Base-by-base conservation (phyloP, 2,329 filamentous ascomycete species). In the Dryadomyces quercus-mongolicae region DNA sequence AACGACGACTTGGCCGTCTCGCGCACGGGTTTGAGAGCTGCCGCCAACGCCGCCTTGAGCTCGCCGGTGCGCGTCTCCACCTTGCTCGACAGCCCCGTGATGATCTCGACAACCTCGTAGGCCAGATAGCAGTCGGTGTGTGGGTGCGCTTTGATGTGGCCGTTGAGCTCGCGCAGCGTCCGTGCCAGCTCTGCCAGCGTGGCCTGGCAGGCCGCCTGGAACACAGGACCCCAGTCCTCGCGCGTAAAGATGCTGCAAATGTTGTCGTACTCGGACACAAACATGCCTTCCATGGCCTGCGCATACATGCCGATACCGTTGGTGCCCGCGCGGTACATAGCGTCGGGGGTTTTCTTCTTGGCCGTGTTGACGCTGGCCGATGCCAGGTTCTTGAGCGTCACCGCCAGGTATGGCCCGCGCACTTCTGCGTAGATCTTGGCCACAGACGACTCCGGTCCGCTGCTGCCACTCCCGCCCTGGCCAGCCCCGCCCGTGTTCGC, bases 231-330 rank as follows among this genome's bases (percentile, higher is more conserved):
- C 84, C 89, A 94, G 64, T 95, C 88, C 55, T 93, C 88, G 9
- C 87, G 80, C 25, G 83, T 78, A 66, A 97, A 98, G 55, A 98
- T 82, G 58, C 82, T 85, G 64, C 85, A 88, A 49, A 97, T 87
- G 63, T 90, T 95, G 56, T 95, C 88, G 67, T 95, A 90, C 68
- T 98, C 93, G 12, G 91, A 83, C 25, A 86, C 70, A 60, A 95
- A 92, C 58, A 96, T 83, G 7, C 85, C 87, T 66, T 96, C 89
- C 70, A 98, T 82, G 0, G 86, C 88, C 63, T 85, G 84, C 0
- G 89, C 86, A 66, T 98, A 98, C 40, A 86, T 89, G 2, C 86
- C 84, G 56, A 98, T 94, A 5, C 90, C 92, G 67, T 93, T 97
- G 21, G 88, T 93, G 15, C 91, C 92, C 56, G 87, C 79, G 56